Evolutionary conservation across 2,329 filamentous ascomycete species (phyloP), one percentile per base, ranked within the genome.

Genomic region (Corynespora cassiicola): DNA sequence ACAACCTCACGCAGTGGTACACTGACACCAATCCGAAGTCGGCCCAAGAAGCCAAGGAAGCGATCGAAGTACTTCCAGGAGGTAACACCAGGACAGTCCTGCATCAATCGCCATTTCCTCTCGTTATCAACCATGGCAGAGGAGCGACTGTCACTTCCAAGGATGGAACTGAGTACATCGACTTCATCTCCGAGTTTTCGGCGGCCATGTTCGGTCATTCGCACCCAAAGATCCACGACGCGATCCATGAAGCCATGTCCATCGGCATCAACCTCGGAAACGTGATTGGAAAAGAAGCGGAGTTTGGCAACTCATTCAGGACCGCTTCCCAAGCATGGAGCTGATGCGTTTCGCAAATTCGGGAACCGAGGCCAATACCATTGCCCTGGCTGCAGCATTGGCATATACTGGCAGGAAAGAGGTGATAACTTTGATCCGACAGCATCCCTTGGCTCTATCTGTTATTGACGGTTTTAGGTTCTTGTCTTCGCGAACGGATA

Each of bases 401-500:
- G 65, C 65, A 11, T 78, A 65, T 22, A 74, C 68, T 2, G 54
- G 57, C 3, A 70, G 71, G 19, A 23, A 24, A 34, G 19, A 34
- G 31, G 20, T 34, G n/a, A n/a, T n/a, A n/a, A n/a, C n/a, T n/a
- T n/a, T n/a, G n/a, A n/a, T n/a, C n/a, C n/a, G n/a, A n/a, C n/a
- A n/a, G n/a, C n/a, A n/a, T n/a, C n/a, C n/a, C n/a, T n/a, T n/a
- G n/a, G n/a, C n/a, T n/a, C n/a, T n/a, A n/a, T n/a, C n/a, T n/a
- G n/a, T n/a, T n/a, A n/a, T n/a, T n/a, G n/a, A n/a, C n/a, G n/a
- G n/a, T n/a, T n/a, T n/a, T n/a, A 37, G 35, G 16, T 39, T 1
- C 47, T 78, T 0, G 75, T 77, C 4, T 80, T 79, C 31, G 50
- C 54, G 0, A 68, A 69, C 0, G 76, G 66, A 0, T 80, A 80